These are phyloP conservation scores for Backusella morwellensis DNA, from an alignment of 192 early-diverging fungal genomes.

Conservation along the genomic window DNA sequence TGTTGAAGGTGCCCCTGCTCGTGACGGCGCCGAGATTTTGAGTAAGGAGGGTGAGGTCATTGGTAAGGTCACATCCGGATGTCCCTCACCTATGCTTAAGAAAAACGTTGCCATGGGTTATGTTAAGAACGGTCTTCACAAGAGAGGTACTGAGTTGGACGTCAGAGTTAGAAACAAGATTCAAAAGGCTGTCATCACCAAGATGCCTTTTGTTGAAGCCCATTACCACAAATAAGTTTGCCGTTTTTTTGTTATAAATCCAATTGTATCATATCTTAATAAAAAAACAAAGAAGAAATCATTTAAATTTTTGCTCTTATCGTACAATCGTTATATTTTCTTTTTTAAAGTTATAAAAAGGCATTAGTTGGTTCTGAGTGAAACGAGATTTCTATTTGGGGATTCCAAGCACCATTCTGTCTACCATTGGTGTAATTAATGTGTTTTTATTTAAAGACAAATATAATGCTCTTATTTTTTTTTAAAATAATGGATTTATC, in stretches of 20 bases:
- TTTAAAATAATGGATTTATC: no score
- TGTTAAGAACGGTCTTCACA: constrained; percentile 85
- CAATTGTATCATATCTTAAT: neutral
- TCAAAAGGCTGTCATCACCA: constrained; percentile 81
- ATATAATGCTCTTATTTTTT: no score
- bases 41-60: constrained; percentile 59
- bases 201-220: constrained; percentile 94
- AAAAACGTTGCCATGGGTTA: constrained; percentile 99
- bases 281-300: neutral
- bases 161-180: constrained; percentile 87
- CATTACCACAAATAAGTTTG: constrained; percentile 66
- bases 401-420: no score
- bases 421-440: no score
- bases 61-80: constrained; percentile 88
- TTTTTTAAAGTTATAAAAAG: no score
- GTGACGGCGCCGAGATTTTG: constrained; percentile 71
- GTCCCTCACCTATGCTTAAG: constrained; percentile 87
- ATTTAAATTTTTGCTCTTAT: no score
- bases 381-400: no score
- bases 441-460: no score
- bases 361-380: no score
- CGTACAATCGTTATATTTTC: no score
- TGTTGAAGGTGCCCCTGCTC: constrained; percentile 92
- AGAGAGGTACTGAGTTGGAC: constrained; percentile 84
- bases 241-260: neutral